phyloP scores from a whole-genome alignment of 495 filamentous ascomycete species.

The Niebla homalea region DNA sequence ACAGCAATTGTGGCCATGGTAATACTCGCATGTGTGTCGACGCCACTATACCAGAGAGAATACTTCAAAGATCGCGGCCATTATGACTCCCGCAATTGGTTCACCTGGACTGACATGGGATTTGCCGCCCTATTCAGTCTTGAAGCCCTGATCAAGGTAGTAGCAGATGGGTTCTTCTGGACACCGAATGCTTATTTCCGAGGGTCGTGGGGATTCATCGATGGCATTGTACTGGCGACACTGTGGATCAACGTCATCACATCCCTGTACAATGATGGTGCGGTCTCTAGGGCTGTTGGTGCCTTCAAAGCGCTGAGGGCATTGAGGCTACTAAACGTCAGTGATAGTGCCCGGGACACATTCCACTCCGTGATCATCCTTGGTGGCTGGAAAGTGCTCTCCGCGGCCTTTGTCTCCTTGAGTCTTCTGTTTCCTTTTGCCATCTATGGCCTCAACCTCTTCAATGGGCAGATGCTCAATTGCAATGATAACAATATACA shows the following conservation, averaged over 20 bases:
- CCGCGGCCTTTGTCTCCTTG: slow-evolving; percentile 82
- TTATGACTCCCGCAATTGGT: slow-evolving; percentile 64
- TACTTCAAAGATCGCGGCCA: slow-evolving; percentile 47
- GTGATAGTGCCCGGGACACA: slow-evolving; percentile 87
- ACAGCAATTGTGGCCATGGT: slow-evolving; percentile 95
- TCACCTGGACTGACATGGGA: slow-evolving; percentile 77
- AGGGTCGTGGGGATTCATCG: slow-evolving; percentile 93
- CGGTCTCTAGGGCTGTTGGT: slow-evolving; percentile 76
- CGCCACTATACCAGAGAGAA: slow-evolving; percentile 79
- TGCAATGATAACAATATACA: slow-evolving; percentile 60
- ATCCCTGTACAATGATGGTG: slow-evolving; percentile 60
- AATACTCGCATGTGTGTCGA: slow-evolving; percentile 83
- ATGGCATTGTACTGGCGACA: slow-evolving; percentile 82
- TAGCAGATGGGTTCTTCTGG: slow-evolving; percentile 94
- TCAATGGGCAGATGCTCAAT: slow-evolving; percentile 61
- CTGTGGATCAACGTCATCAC: slow-evolving; percentile 93
- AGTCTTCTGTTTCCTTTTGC: slow-evolving; percentile 93
- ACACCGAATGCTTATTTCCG: slow-evolving; percentile 96
- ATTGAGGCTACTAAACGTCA: slow-evolving; percentile 82
- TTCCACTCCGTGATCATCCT: slow-evolving; percentile 94
- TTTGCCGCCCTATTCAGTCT: slow-evolving; percentile 81
- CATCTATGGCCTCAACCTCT: slow-evolving; percentile 87
- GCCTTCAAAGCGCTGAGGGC: slow-evolving; percentile 98
- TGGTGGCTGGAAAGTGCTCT: slow-evolving; percentile 81
- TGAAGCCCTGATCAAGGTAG: slow-evolving; percentile 83